Percentiles rank a stretch among this genome's conserved stretches.
These are phyloP conservation scores for Ceratocystis huliohia DNA, from an alignment of 2,329 filamentous ascomycete species.

Conservation along the genomic window DNA sequence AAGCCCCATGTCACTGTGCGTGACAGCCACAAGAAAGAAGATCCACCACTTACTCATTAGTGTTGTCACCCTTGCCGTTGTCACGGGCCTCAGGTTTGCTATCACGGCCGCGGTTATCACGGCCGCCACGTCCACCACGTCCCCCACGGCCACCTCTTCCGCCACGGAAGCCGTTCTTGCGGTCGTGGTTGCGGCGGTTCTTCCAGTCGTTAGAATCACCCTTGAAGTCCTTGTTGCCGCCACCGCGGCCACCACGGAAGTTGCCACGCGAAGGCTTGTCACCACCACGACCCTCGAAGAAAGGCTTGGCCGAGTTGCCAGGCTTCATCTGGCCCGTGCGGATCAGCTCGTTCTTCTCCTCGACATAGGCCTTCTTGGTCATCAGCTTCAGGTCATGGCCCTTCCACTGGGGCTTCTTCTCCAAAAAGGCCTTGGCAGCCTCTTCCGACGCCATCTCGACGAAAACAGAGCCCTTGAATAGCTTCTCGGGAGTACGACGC, in stretches of 20 bases:
- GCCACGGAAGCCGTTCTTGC: constrained; percentile 45
- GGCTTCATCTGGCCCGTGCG: constrained; percentile 56
- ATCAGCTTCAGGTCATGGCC: constrained; percentile 67
- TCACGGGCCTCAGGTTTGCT: constrained; percentile 20
- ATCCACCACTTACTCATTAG: constrained; percentile 28
- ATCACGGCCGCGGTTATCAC: constrained; percentile 25
- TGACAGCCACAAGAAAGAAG: not conserved
- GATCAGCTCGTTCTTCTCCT: constrained; percentile 63
- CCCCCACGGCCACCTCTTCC: constrained; percentile 33
- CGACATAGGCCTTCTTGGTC: constrained; percentile 77
- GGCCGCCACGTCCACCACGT: constrained; percentile 31
- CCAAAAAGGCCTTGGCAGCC: constrained; percentile 67
- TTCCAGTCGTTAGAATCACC: constrained; percentile 49
- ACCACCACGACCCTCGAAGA: constrained; percentile 38
- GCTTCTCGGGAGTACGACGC: constrained; percentile 56
- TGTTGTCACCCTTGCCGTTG: constrained; percentile 26
- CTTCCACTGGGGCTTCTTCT: constrained; percentile 75
- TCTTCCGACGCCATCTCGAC: constrained; percentile 80
- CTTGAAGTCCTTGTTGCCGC: constrained; percentile 26
- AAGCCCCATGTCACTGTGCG: constrained; percentile 16
- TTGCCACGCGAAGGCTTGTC: constrained; percentile 28
- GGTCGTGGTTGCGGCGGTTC: constrained; percentile 49
- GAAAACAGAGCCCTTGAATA: constrained; percentile 94
- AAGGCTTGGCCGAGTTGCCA: constrained; percentile 34
- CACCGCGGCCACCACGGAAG: constrained; percentile 30